Conservation (phyloP, 2,329 filamentous ascomycete genomes). For the Trichoderma koningii region DNA sequence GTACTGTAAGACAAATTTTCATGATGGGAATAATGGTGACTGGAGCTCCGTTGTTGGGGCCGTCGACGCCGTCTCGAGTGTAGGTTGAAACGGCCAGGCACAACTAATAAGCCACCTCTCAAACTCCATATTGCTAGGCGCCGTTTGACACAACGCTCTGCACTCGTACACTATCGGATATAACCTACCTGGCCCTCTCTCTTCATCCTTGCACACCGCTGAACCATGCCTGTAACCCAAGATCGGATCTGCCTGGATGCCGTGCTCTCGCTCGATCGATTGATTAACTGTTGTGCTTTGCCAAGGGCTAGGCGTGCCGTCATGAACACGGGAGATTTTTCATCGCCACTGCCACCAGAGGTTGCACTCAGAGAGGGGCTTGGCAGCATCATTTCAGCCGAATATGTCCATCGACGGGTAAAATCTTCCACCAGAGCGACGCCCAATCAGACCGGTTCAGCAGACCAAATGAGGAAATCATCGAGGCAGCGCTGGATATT, state of each 20-base stretch:
- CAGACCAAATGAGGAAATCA: not conserved
- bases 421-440: not conserved
- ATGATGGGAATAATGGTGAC: not conserved
- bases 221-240: not conserved
- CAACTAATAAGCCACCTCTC: not conserved
- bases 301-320: not conserved
- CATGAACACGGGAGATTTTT: conserved; percentile 4
- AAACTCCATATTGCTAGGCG: conserved; percentile 7
- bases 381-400: conserved; percentile 14
- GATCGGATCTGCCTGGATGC: conserved; percentile 18
- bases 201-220: too few relatives aligned
- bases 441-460: conserved; percentile 1
- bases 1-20: not conserved
- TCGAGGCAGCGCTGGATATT: not conserved
- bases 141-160: not conserved
- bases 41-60: not conserved
- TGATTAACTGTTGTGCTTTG: conserved; percentile 13
- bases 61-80: not conserved
- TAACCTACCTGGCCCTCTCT: not conserved
- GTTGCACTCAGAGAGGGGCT: conserved; percentile 10
- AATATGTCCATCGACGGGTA: conserved; percentile 6
- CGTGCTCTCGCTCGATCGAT: conserved; percentile 18
- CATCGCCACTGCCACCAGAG: conserved; percentile 11
- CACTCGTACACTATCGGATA: not conserved
- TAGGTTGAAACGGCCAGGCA: not conserved